Conservation (phyloP, 495 filamentous ascomycete species). For the Penicillium desertorum region DNA sequence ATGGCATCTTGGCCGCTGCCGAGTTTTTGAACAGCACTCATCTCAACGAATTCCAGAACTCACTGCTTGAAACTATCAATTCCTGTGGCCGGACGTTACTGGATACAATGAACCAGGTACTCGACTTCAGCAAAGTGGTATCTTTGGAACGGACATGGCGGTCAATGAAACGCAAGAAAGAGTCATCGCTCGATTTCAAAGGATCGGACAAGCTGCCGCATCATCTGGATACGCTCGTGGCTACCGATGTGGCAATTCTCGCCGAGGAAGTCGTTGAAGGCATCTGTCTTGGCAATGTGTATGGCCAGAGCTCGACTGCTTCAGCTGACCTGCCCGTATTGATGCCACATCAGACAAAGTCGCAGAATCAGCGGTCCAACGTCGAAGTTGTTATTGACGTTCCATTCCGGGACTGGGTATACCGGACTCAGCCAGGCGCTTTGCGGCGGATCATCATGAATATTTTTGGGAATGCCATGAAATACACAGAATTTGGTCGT, state of each 20-base stretch:
- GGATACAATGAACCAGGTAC: constrained; percentile 76
- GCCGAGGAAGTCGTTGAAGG: constrained; percentile 54
- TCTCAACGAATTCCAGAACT: constrained; percentile 55
- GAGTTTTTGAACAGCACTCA: constrained; percentile 60
- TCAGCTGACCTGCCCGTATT: constrained; percentile 29
- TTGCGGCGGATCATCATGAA: constrained; percentile 78
- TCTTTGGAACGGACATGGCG: constrained; percentile 49
- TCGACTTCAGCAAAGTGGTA: constrained; percentile 72
- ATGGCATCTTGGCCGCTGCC: constrained; percentile 70
- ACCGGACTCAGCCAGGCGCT: constrained; percentile 69
- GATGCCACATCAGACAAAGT: constrained; percentile 16
- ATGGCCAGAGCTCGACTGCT: constrained; percentile 36
- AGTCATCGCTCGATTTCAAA: constrained; percentile 31
- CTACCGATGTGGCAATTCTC: constrained; percentile 43
- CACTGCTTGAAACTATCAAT: constrained; percentile 71
- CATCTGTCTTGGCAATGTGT: constrained; percentile 52
- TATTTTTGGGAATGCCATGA: constrained; percentile 77
- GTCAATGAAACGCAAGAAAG: constrained; percentile 38
- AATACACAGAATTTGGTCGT: constrained; percentile 68
- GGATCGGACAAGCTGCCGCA: constrained; percentile 34
- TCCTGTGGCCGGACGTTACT: constrained; percentile 73
- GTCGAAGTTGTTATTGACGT: constrained; percentile 67
- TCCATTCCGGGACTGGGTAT: constrained; percentile 58
- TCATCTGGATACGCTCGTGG: constrained; percentile 49
- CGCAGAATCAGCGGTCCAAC: constrained; percentile 19